A percentile compares a stretch with the other conserved stretches of the same genome.
Conservation (phyloP, 768 basidiomycete species). For the Strobilomyces confusus region DNA sequence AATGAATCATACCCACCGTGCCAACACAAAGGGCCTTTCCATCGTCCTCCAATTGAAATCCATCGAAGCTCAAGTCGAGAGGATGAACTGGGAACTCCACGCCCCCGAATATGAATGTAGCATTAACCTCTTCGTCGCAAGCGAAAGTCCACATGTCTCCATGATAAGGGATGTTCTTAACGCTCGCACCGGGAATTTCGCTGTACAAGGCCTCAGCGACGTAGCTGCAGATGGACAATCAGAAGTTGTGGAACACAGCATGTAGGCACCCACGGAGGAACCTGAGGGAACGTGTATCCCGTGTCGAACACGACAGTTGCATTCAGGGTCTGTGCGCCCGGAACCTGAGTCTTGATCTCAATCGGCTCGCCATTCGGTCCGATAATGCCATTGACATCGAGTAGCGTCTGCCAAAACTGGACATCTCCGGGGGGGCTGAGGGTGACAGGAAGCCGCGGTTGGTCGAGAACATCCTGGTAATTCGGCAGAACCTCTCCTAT, state of each 20-base stretch:
- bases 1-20: constrained; percentile 35
- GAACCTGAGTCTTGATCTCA: constrained; percentile 42
- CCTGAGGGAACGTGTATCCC: constrained; percentile 64
- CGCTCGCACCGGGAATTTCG: constrained; percentile 47
- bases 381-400: constrained; percentile 59
- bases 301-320: constrained; percentile 64
- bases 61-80: constrained; percentile 47
- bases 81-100: constrained; percentile 59
- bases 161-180: constrained; percentile 34
- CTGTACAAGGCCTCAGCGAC: constrained; percentile 62
- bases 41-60: constrained; percentile 5
- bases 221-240: constrained; percentile 28
- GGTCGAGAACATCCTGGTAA: constrained; percentile 44
- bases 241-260: constrained; percentile 12
- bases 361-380: constrained; percentile 57
- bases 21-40: constrained; percentile 33
- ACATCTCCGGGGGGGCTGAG: constrained; percentile 34
- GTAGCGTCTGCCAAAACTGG: constrained; percentile 64
- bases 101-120: constrained; percentile 62
- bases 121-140: constrained; percentile 58
- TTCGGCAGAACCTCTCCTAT: constrained; percentile 56
- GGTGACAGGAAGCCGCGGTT: constrained; percentile 50
- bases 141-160: constrained; percentile 59
- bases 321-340: constrained; percentile 39
- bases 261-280: constrained; percentile 40